A percentile compares a stretch with the other conserved stretches of the same genome.
phyloP scores from a whole-genome alignment of 192 early-diverging fungal species.

The Thoreauomyces humboldtii region DNA sequence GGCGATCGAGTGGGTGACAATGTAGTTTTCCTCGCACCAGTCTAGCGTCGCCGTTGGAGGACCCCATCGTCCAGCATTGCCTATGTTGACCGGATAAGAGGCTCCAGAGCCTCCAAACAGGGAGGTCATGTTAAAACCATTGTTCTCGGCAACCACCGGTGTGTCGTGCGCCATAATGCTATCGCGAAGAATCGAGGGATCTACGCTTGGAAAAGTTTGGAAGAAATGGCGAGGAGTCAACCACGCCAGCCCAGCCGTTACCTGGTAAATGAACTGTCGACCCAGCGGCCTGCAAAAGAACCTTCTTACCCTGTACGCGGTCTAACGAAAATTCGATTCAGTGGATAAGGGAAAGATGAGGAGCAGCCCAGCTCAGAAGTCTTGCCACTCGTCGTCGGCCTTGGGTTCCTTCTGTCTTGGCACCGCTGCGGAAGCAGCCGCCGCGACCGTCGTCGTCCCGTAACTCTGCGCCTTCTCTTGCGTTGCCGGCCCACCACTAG shows the following conservation, averaged over 20 bases:
- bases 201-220: too few species aligned
- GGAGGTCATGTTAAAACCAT: conserved; percentile 1
- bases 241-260: too few species aligned
- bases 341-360: neutral
- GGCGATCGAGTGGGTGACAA: conserved; percentile 64
- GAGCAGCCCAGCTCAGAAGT: conserved; percentile 34
- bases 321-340: neutral
- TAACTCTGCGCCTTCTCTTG: neutral
- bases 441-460: neutral
- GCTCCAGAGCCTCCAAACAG: neutral
- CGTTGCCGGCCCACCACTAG: neutral
- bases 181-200: too few species aligned
- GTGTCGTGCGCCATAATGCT: too few species aligned
- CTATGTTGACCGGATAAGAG: too few species aligned
- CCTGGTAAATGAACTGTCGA: too few species aligned
- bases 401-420: neutral
- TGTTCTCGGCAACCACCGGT: too few species aligned
- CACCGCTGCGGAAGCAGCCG: neutral
- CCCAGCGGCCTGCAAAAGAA: too few species aligned
- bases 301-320: too few species aligned
- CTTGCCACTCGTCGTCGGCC: conserved; percentile 36
- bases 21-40: conserved; percentile 82
- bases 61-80: conserved; percentile 40
- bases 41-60: conserved; percentile 43
- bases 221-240: too few species aligned